A percentile compares a stretch with the other conserved stretches of the same genome.
phyloP scores from a whole-genome alignment of 23 red algal species.

The Gracilaria gracilis region DNA sequence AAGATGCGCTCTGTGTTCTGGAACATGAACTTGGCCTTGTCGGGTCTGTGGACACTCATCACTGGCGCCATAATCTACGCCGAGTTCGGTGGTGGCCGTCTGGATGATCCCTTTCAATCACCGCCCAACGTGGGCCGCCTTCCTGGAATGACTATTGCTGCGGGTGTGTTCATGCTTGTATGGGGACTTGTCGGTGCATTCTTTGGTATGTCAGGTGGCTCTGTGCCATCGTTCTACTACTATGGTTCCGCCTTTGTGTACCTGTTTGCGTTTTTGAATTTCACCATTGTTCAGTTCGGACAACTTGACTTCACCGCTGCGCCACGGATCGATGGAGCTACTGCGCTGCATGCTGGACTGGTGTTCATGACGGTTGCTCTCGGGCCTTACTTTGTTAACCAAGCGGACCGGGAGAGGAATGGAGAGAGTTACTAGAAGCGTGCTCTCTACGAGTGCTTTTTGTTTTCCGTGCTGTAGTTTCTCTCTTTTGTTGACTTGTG shows the following conservation, averaged over 20 bases:
- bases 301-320: neutral
- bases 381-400: conserved; percentile 70
- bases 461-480: neutral
- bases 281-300: conserved; percentile 57
- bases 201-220: neutral
- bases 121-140: conserved; percentile 70
- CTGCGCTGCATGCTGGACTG: conserved; percentile 65
- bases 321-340: neutral
- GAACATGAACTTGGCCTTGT: conserved; percentile 62
- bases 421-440: neutral
- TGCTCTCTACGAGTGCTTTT: neutral
- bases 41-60: conserved; percentile 60
- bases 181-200: conserved; percentile 40
- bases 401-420: conserved; percentile 26
- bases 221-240: conserved; percentile 42
- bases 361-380: conserved; percentile 57
- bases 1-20: conserved; percentile 66
- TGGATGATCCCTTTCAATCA: conserved; percentile 20
- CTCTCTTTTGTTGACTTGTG: neutral
- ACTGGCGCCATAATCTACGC: conserved; percentile 17
- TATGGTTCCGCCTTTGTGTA: conserved; percentile 35
- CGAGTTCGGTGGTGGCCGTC: conserved; percentile 2
- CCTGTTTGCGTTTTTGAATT: conserved; percentile 71
- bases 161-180: conserved; percentile 55
- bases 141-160: conserved; percentile 49